phyloP scores from a whole-genome alignment of 768 basidiomycete species.

The Saitozyma podzolica region DNA sequence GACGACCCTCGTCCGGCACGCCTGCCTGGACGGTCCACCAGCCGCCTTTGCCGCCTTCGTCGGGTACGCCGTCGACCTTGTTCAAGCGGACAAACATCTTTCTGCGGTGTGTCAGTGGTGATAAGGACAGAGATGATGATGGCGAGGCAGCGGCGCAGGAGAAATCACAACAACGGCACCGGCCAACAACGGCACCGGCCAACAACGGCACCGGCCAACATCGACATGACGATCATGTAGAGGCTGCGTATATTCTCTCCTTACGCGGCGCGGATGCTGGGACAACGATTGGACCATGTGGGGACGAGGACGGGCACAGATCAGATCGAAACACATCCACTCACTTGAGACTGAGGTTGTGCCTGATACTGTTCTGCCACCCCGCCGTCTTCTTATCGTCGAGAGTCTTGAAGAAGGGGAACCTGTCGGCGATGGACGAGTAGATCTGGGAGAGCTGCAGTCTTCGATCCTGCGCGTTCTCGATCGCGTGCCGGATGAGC shows the following conservation, averaged over 20 bases:
- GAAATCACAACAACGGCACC: too few species aligned
- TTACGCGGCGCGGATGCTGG: too few species aligned
- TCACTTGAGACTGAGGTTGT: slow-evolving; percentile 53
- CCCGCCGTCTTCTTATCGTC: slow-evolving; percentile 48
- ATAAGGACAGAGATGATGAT: too few species aligned
- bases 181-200: too few species aligned
- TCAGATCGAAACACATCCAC: neutral
- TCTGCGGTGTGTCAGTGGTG: slow-evolving; percentile 15
- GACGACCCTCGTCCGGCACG: slow-evolving; percentile 44
- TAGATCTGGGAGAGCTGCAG: slow-evolving; percentile 43
- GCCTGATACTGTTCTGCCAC: slow-evolving; percentile 54
- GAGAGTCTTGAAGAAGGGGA: slow-evolving; percentile 45
- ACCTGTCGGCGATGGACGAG: slow-evolving; percentile 37
- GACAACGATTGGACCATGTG: neutral
- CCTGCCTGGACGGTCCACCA: slow-evolving; percentile 51
- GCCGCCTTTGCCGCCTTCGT: slow-evolving; percentile 51
- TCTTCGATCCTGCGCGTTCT: slow-evolving; percentile 29
- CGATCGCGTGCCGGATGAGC: slow-evolving; percentile 44
- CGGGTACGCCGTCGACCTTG: slow-evolving; percentile 46
- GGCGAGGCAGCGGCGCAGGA: too few species aligned
- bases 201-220: too few species aligned
- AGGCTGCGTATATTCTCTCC: too few species aligned
- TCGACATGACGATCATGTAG: too few species aligned
- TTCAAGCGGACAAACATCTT: slow-evolving; percentile 48
- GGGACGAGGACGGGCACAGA: neutral